These are phyloP conservation scores for Jaenimonas drosophilae DNA, from an alignment of 208 protist genomes.

Conservation along the genomic window DNA sequence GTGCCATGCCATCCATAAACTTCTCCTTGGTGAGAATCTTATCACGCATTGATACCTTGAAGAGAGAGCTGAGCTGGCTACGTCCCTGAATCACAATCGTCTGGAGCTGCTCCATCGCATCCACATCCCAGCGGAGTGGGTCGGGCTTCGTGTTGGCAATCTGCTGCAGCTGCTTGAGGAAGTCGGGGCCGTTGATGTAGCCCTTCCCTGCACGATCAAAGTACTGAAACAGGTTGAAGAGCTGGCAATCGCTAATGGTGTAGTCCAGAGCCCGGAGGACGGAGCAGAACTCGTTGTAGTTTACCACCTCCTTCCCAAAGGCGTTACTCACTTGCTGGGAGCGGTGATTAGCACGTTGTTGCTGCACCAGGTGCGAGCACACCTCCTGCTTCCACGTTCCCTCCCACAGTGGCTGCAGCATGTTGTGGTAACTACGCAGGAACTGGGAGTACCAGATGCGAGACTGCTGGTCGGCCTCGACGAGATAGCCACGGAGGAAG, in stretches of 20 bases:
- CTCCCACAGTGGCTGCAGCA: conserved; percentile 54
- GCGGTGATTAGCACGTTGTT: conserved; percentile 70
- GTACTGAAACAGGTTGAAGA: conserved; percentile 79
- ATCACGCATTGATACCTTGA: conserved; percentile 51
- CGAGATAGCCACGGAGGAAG: conserved; percentile 75
- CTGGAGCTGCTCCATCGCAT: conserved; percentile 81
- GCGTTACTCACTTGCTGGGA: conserved; percentile 60
- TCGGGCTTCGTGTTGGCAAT: conserved; percentile 33
- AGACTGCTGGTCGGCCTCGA: conserved; percentile 49
- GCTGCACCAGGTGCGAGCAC: conserved; percentile 49
- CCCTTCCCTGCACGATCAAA: conserved; percentile 51
- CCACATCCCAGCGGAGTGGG: conserved; percentile 70
- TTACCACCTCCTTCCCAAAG: conserved; percentile 68
- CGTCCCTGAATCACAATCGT: conserved; percentile 81
- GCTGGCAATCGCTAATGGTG: conserved; percentile 61
- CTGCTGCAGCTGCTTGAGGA: conserved; percentile 47
- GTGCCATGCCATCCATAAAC: conserved; percentile 55
- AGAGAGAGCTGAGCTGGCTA: conserved; percentile 52
- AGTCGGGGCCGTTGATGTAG: conserved; percentile 59
- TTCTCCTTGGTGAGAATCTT: conserved; percentile 38
- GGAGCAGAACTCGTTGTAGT: conserved; percentile 83
- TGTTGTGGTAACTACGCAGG: conserved; percentile 64
- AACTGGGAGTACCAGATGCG: conserved; percentile 75
- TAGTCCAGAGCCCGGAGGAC: conserved; percentile 80
- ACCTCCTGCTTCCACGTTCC: conserved; percentile 61